These are phyloP conservation scores for Myrica gale DNA, from an alignment of 306 rosid genomes.

Conservation along the genomic window DNA sequence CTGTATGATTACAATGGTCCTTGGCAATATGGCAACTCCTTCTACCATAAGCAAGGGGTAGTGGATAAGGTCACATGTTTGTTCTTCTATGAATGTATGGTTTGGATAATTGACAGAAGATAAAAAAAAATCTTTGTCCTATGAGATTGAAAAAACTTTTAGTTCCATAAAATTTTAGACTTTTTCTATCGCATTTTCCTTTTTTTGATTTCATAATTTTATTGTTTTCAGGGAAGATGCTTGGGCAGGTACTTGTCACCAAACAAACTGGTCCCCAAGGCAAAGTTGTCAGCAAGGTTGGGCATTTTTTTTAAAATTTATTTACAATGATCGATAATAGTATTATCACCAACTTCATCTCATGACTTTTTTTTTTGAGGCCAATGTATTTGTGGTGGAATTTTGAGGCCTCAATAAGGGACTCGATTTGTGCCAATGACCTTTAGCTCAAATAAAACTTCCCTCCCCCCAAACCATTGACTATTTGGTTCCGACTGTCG, in stretches of 20 bases:
- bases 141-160: too few relatives aligned
- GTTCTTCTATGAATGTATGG: not conserved
- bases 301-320: conserved; percentile 19
- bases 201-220: conserved; percentile 3
- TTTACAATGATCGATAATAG: not conserved
- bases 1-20: not conserved
- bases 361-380: not conserved
- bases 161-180: too few relatives aligned
- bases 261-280: conserved; percentile 97
- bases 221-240: conserved; percentile 80
- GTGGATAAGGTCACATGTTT: not conserved
- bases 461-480: not conserved
- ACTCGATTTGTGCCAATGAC: not conserved
- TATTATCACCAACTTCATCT: not conserved
- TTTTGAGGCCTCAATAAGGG: not conserved
- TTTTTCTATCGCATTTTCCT: too few relatives aligned
- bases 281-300: conserved; percentile 92
- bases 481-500: not conserved
- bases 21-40: not conserved
- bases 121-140: too few relatives aligned
- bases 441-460: not conserved
- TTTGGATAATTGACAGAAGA: too few relatives aligned
- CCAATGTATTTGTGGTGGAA: not conserved
- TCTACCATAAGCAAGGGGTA: not conserved
- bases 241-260: conserved; percentile 93